These are phyloP conservation scores for Scedosporium dehoogii DNA, from an alignment of 2,329 filamentous ascomycete species.

Conservation along the genomic window DNA sequence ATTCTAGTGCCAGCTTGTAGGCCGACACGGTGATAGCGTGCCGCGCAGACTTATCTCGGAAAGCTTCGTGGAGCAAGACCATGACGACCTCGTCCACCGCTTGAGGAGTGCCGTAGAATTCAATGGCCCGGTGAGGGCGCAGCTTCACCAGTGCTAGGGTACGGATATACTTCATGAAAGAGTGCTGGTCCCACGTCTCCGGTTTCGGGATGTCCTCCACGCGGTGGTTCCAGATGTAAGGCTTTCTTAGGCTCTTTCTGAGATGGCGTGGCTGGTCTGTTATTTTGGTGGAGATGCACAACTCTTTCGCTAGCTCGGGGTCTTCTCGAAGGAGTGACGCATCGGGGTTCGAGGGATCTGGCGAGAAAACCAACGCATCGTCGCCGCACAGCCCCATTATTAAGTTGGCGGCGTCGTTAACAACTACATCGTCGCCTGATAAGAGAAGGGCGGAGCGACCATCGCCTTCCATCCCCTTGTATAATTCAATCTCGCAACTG, in stretches of 20 bases:
- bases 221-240: conserved; percentile 22
- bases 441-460: conserved; percentile 20
- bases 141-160: conserved; percentile 28
- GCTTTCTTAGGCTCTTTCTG: conserved; percentile 12
- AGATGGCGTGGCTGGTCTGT: conserved; percentile 16
- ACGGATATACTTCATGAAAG: conserved; percentile 32
- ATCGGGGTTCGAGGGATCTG: conserved; percentile 24
- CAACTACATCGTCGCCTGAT: conserved; percentile 21
- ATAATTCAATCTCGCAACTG: conserved; percentile 13
- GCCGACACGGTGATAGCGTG: conserved; percentile 26
- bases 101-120: conserved; percentile 23
- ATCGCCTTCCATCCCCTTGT: neutral
- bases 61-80: conserved; percentile 25
- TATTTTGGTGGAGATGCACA: conserved; percentile 25
- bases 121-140: conserved; percentile 19
- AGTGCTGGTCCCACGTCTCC: conserved; percentile 27
- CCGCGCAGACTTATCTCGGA: conserved; percentile 24
- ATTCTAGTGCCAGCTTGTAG: conserved; percentile 34
- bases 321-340: conserved; percentile 14
- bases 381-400: conserved; percentile 15
- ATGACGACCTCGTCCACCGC: conserved; percentile 29
- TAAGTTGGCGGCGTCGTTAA: conserved; percentile 22
- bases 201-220: conserved; percentile 31
- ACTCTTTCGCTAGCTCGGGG: conserved; percentile 19
- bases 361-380: conserved; percentile 23